phyloP scores from a whole-genome alignment of 192 early-diverging fungal species.

The Rhizoclosmatium globosum region DNA sequence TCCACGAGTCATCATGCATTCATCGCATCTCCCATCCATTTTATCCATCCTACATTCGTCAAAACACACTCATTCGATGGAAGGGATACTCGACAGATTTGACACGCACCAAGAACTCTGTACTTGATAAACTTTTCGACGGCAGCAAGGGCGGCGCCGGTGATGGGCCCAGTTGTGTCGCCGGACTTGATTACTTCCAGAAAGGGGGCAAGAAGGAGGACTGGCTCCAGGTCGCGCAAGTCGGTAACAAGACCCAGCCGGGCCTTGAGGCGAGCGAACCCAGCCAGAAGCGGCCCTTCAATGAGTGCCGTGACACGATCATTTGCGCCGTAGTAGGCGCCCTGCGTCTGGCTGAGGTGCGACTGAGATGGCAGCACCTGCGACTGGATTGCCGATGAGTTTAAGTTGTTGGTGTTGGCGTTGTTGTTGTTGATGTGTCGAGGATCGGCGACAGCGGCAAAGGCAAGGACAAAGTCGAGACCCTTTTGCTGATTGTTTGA shows the following conservation, averaged over 20 bases:
- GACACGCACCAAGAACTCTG: conserved; percentile 65
- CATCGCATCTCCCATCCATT: too few relatives aligned
- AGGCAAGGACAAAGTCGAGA: background rate
- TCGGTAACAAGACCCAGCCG: conserved; percentile 60
- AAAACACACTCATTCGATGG: too few relatives aligned
- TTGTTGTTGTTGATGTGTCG: background rate
- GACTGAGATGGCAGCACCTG: background rate
- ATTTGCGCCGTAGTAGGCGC: background rate
- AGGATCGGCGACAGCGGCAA: background rate
- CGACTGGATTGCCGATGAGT: background rate
- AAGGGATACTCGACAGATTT: too few relatives aligned
- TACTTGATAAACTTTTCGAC: conserved; percentile 91
- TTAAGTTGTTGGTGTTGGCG: background rate
- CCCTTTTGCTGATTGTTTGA: background rate
- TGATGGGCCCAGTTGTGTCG: conserved; percentile 94
- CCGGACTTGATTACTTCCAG: conserved; percentile 91
- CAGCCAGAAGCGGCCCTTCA: conserved; percentile 73
- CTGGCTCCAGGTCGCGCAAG: conserved; percentile 57
- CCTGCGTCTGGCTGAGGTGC: background rate
- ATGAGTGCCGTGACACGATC: background rate
- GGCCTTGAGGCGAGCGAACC: conserved; percentile 71
- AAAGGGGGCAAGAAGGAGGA: conserved; percentile 86
- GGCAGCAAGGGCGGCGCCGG: conserved; percentile 86
- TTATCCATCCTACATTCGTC: too few relatives aligned
- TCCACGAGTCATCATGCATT: too few relatives aligned